Evolutionary conservation across 805 yeast genomes (phyloP).

Genomic region (Komagataella pseudopastoris): DNA sequence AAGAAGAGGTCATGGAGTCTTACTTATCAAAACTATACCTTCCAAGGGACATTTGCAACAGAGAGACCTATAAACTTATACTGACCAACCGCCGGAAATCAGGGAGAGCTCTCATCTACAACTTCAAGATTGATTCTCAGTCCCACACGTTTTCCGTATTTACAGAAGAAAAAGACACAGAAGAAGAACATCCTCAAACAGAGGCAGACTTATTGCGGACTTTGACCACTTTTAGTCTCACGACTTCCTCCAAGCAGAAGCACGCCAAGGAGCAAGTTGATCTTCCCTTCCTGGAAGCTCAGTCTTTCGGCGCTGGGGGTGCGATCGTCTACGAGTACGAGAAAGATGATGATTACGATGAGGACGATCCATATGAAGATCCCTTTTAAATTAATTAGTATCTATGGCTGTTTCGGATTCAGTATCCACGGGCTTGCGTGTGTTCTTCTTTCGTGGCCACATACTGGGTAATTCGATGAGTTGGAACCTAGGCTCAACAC

Average conservation of each 20-base stretch:
- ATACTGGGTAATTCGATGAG: slow-evolving; percentile 72
- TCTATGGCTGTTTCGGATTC: slow-evolving; percentile 2
- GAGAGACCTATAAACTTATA: slow-evolving; percentile 26
- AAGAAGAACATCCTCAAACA: slow-evolving; percentile 17
- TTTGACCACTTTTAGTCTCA: slow-evolving; percentile 78
- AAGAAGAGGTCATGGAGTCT: slow-evolving; percentile 34
- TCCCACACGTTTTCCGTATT: slow-evolving; percentile 20
- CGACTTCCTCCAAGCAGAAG: slow-evolving; percentile 63
- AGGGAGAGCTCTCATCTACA: slow-evolving; percentile 58
- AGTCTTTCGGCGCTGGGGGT: slow-evolving; percentile 67
- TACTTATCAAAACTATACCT: slow-evolving; percentile 25
- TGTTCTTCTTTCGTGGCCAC: slow-evolving; percentile 65
- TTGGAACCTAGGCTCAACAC: slow-evolving; percentile 89
- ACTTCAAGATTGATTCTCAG: slow-evolving; percentile 35
- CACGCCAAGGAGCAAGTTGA: slow-evolving; percentile 75
- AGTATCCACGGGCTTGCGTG: slow-evolving; percentile 23
- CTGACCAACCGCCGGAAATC: slow-evolving; percentile 69
- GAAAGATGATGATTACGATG: slow-evolving; percentile 95
- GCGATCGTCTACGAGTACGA: slow-evolving; percentile 94
- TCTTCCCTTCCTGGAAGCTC: slow-evolving; percentile 87
- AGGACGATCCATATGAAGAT: slow-evolving; percentile 95
- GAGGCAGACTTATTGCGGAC: slow-evolving; percentile 48
- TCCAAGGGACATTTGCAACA: slow-evolving; percentile 37
- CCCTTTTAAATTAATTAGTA: slow-evolving; percentile 42
- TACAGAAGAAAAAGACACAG: slow-evolving; percentile 11